phyloP scores from a whole-genome alignment of 228 moss, liverwort and hornwort species.

The Sphagnum fallax region DNA sequence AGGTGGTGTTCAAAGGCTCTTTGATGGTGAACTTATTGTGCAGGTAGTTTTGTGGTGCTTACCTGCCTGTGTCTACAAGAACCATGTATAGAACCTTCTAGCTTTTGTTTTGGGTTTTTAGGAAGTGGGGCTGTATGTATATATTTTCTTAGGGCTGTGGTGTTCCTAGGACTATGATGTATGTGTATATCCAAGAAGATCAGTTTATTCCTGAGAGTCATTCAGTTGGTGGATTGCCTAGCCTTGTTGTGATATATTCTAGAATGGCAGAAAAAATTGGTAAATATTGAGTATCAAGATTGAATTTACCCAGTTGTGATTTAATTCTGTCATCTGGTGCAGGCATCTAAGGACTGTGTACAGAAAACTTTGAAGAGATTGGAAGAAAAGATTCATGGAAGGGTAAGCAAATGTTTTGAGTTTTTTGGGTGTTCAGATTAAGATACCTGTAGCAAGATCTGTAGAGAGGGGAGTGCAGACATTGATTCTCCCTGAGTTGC shows the following conservation, averaged over 20 bases:
- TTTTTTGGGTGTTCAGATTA: neutral
- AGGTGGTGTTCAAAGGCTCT: constrained; percentile 93
- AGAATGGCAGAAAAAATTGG: no score
- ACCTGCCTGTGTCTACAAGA: no score
- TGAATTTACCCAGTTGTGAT: no score
- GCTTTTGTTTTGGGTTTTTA: neutral
- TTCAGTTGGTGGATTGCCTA: no score
- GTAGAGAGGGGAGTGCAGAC: no score
- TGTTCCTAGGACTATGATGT: neutral
- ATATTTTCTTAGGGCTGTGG: neutral
- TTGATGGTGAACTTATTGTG: constrained; percentile 94
- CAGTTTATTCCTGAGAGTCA: no score
- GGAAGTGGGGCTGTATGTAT: neutral
- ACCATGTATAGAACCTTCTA: neutral
- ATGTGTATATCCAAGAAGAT: no score
- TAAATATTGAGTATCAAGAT: no score
- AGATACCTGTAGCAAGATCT: neutral
- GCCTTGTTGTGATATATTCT: no score
- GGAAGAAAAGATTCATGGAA: constrained; percentile 96
- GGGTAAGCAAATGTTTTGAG: constrained; percentile 32
- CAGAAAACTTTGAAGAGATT: constrained; percentile 92
- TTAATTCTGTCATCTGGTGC: neutral
- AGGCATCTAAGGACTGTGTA: constrained; percentile 99
- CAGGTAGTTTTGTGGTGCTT: constrained; percentile 38
- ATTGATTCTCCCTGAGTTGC: neutral